Percentiles rank a stretch among this genome's conserved stretches.
Conservation (phyloP, 805 yeast genomes). For the Kodamaea kaohsiungensis region DNA sequence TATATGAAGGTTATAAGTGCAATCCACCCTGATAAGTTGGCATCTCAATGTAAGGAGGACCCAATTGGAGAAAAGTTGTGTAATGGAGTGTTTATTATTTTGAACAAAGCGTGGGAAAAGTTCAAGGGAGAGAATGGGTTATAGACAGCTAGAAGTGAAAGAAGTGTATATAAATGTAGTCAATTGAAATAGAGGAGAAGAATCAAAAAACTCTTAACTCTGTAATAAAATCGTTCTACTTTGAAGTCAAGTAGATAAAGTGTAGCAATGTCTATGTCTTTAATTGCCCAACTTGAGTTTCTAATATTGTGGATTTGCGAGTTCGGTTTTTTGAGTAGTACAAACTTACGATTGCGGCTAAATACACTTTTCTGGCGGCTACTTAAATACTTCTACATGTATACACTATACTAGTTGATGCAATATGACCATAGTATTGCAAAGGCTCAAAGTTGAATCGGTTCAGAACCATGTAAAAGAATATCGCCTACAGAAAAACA, state of each 20-base stretch:
- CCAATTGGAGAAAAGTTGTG: conserved; percentile 81
- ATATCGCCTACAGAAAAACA: too few relatives aligned
- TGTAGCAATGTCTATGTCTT: too few relatives aligned
- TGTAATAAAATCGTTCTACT: not conserved
- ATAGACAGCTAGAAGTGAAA: not conserved
- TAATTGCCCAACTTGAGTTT: too few relatives aligned
- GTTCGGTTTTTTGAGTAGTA: not conserved
- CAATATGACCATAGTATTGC: too few relatives aligned
- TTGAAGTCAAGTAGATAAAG: not conserved
- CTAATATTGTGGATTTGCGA: not conserved
- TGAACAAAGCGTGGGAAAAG: conserved; percentile 73
- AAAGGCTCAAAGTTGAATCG: too few relatives aligned
- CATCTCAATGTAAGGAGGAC: conserved; percentile 33
- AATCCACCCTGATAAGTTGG: conserved; percentile 83
- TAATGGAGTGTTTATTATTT: conserved; percentile 77
- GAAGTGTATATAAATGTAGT: not conserved
- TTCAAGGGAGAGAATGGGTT: conserved; percentile 22
- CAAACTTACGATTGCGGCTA: too few relatives aligned
- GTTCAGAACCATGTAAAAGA: too few relatives aligned
- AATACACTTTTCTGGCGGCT: too few relatives aligned
- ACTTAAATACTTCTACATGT: too few relatives aligned
- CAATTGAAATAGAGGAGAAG: not conserved
- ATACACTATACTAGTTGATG: too few relatives aligned
- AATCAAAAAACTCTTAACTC: not conserved
- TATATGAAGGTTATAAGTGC: conserved; percentile 81